Conservation (phyloP, 2,329 filamentous ascomycete genomes). For the Triangularia verruculosa region DNA sequence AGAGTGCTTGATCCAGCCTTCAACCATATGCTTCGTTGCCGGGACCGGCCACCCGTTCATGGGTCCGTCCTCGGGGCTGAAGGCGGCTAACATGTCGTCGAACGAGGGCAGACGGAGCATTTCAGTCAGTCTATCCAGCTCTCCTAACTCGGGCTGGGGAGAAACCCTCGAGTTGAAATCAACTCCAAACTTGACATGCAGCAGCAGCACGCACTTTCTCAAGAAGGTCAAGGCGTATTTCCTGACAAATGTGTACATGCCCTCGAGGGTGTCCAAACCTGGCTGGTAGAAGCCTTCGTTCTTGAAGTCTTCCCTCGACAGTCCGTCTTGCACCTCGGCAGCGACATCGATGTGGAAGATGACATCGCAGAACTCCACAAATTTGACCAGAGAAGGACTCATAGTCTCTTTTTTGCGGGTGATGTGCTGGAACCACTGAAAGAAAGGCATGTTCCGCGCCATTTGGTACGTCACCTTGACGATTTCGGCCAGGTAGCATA, state of each 20-base stretch:
- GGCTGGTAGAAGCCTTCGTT: slow-evolving; percentile 55
- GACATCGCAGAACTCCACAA: slow-evolving; percentile 53
- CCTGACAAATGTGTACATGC: slow-evolving; percentile 60
- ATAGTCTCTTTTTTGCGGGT: slow-evolving; percentile 39
- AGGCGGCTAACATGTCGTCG: slow-evolving; percentile 69
- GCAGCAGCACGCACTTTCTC: slow-evolving; percentile 76
- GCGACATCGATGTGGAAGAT: slow-evolving; percentile 41
- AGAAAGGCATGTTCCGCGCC: slow-evolving; percentile 51
- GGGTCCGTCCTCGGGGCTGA: slow-evolving; percentile 42
- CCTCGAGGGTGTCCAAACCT: slow-evolving; percentile 50
- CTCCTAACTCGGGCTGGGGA: slow-evolving; percentile 62
- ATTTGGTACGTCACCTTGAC: slow-evolving; percentile 71
- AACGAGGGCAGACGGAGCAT: slow-evolving; percentile 73
- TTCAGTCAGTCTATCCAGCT: slow-evolving; percentile 78
- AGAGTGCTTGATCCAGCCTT: slow-evolving; percentile 70
- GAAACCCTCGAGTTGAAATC: slow-evolving; percentile 74
- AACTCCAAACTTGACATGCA: slow-evolving; percentile 85
- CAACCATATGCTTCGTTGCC: slow-evolving; percentile 46
- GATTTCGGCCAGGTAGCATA: slow-evolving; percentile 90
- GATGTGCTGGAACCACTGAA: slow-evolving; percentile 48
- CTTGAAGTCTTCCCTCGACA: slow-evolving; percentile 25
- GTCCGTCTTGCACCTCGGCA: slow-evolving; percentile 30
- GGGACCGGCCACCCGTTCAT: slow-evolving; percentile 48
- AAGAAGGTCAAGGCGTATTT: slow-evolving; percentile 90
- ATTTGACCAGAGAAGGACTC: slow-evolving; percentile 50